These are phyloP conservation scores for Trichoderma sp. DNA, from an alignment of 2,329 filamentous ascomycete species.

Conservation along the genomic window DNA sequence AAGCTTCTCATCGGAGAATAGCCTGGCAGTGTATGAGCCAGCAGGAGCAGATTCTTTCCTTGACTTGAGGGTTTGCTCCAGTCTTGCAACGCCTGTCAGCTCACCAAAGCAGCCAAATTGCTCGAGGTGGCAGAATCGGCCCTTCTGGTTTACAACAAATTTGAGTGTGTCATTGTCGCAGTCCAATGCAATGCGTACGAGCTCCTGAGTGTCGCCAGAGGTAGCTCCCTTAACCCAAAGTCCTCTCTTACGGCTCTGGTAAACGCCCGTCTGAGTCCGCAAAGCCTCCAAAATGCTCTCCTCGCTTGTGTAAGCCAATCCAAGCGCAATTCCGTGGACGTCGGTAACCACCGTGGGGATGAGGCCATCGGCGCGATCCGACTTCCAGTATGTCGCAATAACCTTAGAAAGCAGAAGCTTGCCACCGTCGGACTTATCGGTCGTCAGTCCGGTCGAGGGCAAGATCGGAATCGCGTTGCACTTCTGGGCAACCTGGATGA, in stretches of 20 bases:
- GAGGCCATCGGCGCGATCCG: constrained; percentile 79
- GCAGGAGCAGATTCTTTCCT: constrained; percentile 79
- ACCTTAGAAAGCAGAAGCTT: constrained; percentile 62
- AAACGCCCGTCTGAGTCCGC: constrained; percentile 75
- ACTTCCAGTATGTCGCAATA: constrained; percentile 71
- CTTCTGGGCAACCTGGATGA: constrained; percentile 48
- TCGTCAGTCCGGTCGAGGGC: constrained; percentile 66
- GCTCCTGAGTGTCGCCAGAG: constrained; percentile 88
- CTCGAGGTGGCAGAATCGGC: constrained; percentile 89
- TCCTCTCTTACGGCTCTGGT: constrained; percentile 92
- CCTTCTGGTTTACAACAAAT: constrained; percentile 86
- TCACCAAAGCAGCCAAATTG: constrained; percentile 91
- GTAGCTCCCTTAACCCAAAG: constrained; percentile 96
- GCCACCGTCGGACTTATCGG: constrained; percentile 59
- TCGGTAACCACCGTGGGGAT: constrained; percentile 90
- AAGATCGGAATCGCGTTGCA: constrained; percentile 68
- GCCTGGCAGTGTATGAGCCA: constrained; percentile 88
- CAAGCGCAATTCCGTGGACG: constrained; percentile 78
- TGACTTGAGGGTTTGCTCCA: constrained; percentile 82
- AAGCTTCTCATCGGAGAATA: constrained; percentile 90
- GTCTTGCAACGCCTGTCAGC: constrained; percentile 72
- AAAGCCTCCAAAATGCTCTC: constrained; percentile 87
- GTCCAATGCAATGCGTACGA: constrained; percentile 80
- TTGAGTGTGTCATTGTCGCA: constrained; percentile 92
- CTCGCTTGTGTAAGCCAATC: constrained; percentile 89